phyloP scores from a whole-genome alignment of 768 basidiomycete genomes.

The Hericium alpestre region DNA sequence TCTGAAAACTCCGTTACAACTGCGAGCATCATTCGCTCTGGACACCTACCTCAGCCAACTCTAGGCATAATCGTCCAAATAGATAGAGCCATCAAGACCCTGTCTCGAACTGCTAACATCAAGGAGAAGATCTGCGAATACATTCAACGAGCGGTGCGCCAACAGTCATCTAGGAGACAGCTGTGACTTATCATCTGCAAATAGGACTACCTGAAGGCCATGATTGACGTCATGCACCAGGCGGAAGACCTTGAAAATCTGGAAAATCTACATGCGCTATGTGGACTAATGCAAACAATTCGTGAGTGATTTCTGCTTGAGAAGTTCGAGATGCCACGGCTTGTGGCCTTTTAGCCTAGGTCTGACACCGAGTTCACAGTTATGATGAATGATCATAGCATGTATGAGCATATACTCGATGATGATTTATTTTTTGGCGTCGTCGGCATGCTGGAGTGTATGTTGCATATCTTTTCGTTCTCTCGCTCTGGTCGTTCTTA shows the following conservation, averaged over 20 bases:
- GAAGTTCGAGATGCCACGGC: not conserved
- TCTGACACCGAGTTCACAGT: slow-evolving; percentile 35
- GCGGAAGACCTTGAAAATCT: slow-evolving; percentile 92
- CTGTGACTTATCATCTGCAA: slow-evolving; percentile 7
- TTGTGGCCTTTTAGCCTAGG: not conserved
- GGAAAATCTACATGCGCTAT: slow-evolving; percentile 82
- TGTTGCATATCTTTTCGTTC: slow-evolving; percentile 21
- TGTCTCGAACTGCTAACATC: slow-evolving; percentile 59
- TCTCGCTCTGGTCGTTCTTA: slow-evolving; percentile 5
- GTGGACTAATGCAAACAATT: slow-evolving; percentile 89
- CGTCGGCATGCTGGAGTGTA: slow-evolving; percentile 95
- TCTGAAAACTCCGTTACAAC: slow-evolving; percentile 51
- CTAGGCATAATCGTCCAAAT: slow-evolving; percentile 72
- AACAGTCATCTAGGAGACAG: not conserved
- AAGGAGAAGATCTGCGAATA: slow-evolving; percentile 86
- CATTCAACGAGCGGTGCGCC: slow-evolving; percentile 71
- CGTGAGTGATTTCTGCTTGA: slow-evolving; percentile 38
- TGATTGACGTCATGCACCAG: slow-evolving; percentile 74
- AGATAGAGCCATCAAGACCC: slow-evolving; percentile 64
- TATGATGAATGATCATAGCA: slow-evolving; percentile 85
- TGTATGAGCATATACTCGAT: slow-evolving; percentile 91
- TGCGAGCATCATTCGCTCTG: slow-evolving; percentile 55
- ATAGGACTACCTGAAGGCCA: slow-evolving; percentile 79
- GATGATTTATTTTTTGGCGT: slow-evolving; percentile 90
- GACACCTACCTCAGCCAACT: slow-evolving; percentile 65